Evolutionary conservation across 305 asterid species (phyloP), one percentile per base, ranked within the genome.

Genomic region (Vinca major): DNA sequence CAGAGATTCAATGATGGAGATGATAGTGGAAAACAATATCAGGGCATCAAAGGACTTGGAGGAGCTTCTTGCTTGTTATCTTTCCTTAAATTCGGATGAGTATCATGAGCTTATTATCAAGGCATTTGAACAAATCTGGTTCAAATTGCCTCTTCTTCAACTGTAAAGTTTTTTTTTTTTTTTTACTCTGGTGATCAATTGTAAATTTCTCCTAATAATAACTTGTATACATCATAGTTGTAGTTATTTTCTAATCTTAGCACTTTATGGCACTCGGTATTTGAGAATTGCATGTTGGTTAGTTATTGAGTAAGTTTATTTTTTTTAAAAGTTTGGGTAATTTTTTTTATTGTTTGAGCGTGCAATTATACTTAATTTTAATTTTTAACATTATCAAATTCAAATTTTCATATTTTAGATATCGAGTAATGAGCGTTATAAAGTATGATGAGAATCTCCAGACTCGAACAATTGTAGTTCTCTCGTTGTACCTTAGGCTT

Each of bases 61-160:
- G 71, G 86, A 91, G 1, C 88, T 91, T 72, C 93, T 91, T 54
- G 91, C 96, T 54, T 89, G 93, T 54, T 91, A 87, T 65, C 90
- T 91, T 16, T 85, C 98, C 0, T 70, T 91, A 43, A 91, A 91
- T 69, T 79, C 91, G 2, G 77, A 82, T 78, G 92, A 84, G 67
- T 89, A 88, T 77, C 98, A 91, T 80, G 77, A 76, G 8, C 73
- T 82, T 4, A 89, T 91, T 3, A 81, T 91, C 66, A 86, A 85
- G 78, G 94, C 92, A 11, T 89, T 91, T 75, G 86, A 91, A 76
- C 91, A 86, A 80, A 84, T 90, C 57, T 88, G 96, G 97, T 86
- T 88, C 79, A 80, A 69, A 64, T 58, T 90, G 77, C 81, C 89
- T 63, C 55, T 71, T 48, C 74, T 44, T 47, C 73, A 74, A 11